A percentile compares a stretch with the other conserved stretches of the same genome.
These are phyloP conservation scores for Emydomyces testavorans DNA, from an alignment of 2,329 filamentous ascomycete species.

Conservation along the genomic window DNA sequence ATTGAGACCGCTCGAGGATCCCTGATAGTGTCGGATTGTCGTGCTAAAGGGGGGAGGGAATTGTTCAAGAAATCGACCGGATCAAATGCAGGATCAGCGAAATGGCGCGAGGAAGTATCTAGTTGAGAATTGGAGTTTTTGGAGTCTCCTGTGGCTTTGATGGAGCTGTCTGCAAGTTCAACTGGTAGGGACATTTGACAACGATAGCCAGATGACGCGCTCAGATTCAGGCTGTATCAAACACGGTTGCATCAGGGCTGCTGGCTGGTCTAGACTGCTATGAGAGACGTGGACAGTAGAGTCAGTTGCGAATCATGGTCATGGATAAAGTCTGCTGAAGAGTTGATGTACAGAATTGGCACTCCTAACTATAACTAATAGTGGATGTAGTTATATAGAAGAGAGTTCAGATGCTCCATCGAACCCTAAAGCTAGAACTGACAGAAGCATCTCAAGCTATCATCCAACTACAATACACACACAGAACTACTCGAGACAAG, in stretches of 20 bases:
- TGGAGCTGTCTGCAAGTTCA: conserved; percentile 1
- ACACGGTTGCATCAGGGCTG: not conserved
- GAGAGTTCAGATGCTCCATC: no score
- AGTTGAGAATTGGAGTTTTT: conserved; percentile 43
- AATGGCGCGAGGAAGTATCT: conserved; percentile 62
- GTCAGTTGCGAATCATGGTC: no score
- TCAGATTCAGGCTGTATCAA: not conserved
- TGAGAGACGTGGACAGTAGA: no score
- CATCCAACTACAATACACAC: no score
- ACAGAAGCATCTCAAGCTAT: no score
- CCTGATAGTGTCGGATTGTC: conserved; percentile 29
- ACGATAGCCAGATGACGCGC: not conserved
- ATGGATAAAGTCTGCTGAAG: no score
- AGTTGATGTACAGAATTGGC: no score
- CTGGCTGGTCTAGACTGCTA: no score
- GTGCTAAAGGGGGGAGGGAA: conserved; percentile 56
- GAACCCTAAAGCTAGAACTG: no score
- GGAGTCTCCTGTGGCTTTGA: not conserved
- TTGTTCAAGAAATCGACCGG: conserved; percentile 75
- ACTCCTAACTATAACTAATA: no score
- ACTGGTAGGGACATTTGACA: conserved; percentile 2
- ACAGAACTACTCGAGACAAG: no score
- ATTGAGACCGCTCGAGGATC: conserved; percentile 47
- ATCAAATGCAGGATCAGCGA: conserved; percentile 67
- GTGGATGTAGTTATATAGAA: no score